phyloP scores from a whole-genome alignment of 257 asterid species.

The Petunia axillaris region DNA sequence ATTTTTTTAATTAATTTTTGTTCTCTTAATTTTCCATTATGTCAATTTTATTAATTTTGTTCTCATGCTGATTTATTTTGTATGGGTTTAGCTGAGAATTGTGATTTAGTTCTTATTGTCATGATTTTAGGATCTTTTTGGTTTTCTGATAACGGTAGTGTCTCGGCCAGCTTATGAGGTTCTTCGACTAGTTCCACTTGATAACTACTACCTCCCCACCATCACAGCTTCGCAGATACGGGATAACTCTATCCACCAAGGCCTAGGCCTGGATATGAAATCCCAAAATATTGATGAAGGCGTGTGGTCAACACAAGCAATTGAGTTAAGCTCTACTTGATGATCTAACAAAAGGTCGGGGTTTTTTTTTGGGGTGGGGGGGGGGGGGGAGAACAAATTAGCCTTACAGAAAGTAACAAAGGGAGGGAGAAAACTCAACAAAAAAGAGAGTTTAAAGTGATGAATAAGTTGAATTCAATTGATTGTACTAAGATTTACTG shows the following conservation, averaged over 20 bases:
- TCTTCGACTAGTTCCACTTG: too few relatives aligned
- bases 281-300: too few relatives aligned
- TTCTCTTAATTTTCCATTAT: not conserved
- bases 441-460: not conserved
- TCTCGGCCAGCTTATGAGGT: too few relatives aligned
- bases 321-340: not conserved
- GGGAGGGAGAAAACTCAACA: not conserved
- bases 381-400: too few relatives aligned
- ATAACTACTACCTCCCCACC: too few relatives aligned
- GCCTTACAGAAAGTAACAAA: not conserved
- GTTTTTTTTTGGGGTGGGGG: too few relatives aligned
- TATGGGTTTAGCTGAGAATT: not conserved
- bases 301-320: too few relatives aligned
- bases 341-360: not conserved
- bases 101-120: not conserved
- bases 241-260: too few relatives aligned
- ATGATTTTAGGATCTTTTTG: too few relatives aligned
- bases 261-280: too few relatives aligned
- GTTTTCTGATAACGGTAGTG: too few relatives aligned
- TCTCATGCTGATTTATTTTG: not conserved
- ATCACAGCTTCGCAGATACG: too few relatives aligned
- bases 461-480: conserved; percentile 11
- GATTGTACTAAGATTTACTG: conserved; percentile 3
- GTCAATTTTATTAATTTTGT: not conserved
- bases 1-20: not conserved